These are phyloP conservation scores for Trichothecium roseum DNA, from an alignment of 2,329 filamentous ascomycete genomes.

Conservation along the genomic window DNA sequence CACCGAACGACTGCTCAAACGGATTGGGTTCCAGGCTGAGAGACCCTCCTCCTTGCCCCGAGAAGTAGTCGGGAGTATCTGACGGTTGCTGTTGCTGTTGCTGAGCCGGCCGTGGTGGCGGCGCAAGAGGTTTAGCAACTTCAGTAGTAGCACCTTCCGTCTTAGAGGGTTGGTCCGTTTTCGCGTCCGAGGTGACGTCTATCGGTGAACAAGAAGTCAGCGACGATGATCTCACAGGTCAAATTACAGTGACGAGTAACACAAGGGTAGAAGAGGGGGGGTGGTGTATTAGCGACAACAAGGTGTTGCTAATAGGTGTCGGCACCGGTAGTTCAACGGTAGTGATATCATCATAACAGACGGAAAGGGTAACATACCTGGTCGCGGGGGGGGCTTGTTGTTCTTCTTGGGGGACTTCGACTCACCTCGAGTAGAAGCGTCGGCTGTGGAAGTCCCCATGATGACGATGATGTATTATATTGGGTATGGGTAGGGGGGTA, in stretches of 20 bases:
- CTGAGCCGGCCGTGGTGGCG: constrained; percentile 56
- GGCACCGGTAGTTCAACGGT: constrained; percentile 4
- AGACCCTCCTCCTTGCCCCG: constrained; percentile 37
- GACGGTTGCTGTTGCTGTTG: constrained; percentile 20
- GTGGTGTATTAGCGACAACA: constrained; percentile 2
- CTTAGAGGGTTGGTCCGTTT: constrained; percentile 35
- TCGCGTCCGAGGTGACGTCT: constrained; percentile 35
- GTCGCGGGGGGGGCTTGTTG: constrained; percentile 28
- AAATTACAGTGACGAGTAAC: constrained; percentile 7
- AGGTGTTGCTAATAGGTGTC: constrained; percentile 12
- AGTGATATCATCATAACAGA: constrained; percentile 3
- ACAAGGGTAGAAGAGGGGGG: constrained; percentile 5
- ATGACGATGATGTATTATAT: constrained; percentile 37
- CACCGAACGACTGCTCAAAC: constrained; percentile 88
- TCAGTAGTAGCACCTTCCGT: constrained; percentile 46
- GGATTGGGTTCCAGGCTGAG: constrained; percentile 84
- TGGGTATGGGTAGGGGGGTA: constrained; percentile 7
- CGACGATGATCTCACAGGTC: constrained; percentile 4
- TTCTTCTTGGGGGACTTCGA: constrained; percentile 38
- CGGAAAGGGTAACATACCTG: constrained; percentile 26
- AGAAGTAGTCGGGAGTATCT: constrained; percentile 61
- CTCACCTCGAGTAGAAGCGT: constrained; percentile 27
- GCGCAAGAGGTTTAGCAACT: constrained; percentile 54
- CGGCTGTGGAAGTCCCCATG: constrained; percentile 35
- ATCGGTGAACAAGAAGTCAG: constrained; percentile 6